Percentiles rank a stretch among this genome's conserved stretches.
phyloP scores from a whole-genome alignment of 441 rosid species.

The Pelargonium citronellum region DNA sequence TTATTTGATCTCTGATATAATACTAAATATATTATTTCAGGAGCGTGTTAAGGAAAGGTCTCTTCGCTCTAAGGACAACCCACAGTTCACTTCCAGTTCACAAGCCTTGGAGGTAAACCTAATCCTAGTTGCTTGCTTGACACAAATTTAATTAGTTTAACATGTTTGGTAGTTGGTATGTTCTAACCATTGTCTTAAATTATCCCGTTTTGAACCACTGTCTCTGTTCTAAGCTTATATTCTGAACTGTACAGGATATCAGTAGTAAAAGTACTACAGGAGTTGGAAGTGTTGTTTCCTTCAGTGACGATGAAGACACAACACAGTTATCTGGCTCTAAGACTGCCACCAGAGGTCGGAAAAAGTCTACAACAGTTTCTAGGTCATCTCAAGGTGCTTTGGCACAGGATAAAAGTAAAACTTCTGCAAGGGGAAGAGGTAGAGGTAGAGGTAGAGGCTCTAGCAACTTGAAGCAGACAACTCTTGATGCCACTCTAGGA shows the following conservation, averaged over 20 bases:
- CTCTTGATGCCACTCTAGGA: conserved; percentile 69
- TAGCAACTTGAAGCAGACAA: conserved; percentile 69
- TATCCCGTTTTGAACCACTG: conserved; percentile 15
- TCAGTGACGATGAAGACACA: conserved; percentile 89
- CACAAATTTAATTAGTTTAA: neutral
- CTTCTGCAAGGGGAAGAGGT: conserved; percentile 78
- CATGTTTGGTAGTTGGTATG: neutral
- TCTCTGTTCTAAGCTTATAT: conserved; percentile 22
- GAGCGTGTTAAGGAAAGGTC: conserved; percentile 85
- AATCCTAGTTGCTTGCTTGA: neutral
- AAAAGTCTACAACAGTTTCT: conserved; percentile 47
- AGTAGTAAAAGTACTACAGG: conserved; percentile 45
- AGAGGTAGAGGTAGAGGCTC: conserved; percentile 49
- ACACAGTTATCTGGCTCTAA: conserved; percentile 42
- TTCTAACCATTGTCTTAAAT: neutral
- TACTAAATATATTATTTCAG: conserved; percentile 32
- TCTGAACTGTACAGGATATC: conserved; percentile 40
- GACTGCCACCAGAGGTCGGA: conserved; percentile 50
- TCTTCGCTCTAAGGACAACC: conserved; percentile 47
- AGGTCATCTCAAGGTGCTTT: conserved; percentile 37
- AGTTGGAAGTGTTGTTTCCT: conserved; percentile 52
- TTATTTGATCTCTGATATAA: neutral
- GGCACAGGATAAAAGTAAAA: conserved; percentile 48
- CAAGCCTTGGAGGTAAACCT: conserved; percentile 52
- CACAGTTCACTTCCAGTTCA: conserved; percentile 42